These are phyloP conservation scores for Iris pallida DNA, from an alignment of 116 monocot genomes.

Conservation along the genomic window DNA sequence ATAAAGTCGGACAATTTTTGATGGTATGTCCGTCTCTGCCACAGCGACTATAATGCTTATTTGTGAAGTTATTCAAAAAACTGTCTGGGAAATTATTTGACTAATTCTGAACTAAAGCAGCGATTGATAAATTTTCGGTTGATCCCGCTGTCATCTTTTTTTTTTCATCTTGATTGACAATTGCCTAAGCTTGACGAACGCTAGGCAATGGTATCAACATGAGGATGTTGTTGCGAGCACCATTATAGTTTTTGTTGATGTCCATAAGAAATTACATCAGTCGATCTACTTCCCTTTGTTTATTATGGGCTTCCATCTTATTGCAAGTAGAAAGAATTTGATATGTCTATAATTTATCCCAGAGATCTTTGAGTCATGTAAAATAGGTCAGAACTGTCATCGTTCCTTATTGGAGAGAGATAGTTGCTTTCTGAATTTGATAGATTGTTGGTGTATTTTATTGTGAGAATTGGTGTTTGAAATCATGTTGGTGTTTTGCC, in stretches of 20 bases:
- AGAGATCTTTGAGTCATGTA: not conserved
- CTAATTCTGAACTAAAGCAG: not conserved
- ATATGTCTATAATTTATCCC: constrained; percentile 5
- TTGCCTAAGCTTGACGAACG: not conserved
- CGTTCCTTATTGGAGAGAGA: not conserved
- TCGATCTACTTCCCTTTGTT: not conserved
- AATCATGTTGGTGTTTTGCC: too few relatives aligned
- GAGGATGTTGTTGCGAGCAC: not conserved
- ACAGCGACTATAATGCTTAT: not conserved
- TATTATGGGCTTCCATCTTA: not conserved
- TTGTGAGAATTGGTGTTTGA: not conserved
- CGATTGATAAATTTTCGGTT: not conserved
- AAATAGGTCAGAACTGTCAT: not conserved
- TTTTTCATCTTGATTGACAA: not conserved
- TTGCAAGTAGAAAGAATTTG: not conserved
- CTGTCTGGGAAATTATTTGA: not conserved
- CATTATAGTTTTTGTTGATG: not conserved
- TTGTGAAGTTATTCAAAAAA: not conserved
- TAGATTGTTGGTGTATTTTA: not conserved
- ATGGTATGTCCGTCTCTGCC: not conserved
- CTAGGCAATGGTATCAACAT: not conserved
- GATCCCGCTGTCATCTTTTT: not conserved
- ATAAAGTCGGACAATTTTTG: not conserved
- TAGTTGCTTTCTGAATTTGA: not conserved
- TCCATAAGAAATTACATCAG: constrained; percentile 9